Base-by-base conservation (phyloP, 805 yeast species). In the Saccharomycopsis javanensis region DNA sequence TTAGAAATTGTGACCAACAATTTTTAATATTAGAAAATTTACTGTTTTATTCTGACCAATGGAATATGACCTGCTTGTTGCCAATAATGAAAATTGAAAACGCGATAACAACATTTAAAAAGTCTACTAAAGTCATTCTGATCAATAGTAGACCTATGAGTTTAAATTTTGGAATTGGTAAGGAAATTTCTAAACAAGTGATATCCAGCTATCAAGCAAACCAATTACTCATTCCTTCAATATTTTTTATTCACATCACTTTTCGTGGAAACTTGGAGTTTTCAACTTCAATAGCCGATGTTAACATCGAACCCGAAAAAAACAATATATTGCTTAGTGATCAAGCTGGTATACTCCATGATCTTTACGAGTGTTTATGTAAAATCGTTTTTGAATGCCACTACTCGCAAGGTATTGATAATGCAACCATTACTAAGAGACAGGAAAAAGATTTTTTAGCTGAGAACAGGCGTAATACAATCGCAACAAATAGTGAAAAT, bases 251-350 rank as follows among this genome's bases (percentile, higher is more conserved):
- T 1, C 58, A 65, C 23, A n/a, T 75, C 0, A 56, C 68, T 28
- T 57, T 56, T 23, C 33, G 52, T 5, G n/a, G 66, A 62, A 2
- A 30, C 56, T 1, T 51, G 52, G 6, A 55, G 52, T 30, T 27
- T 33, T 20, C 27, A 31, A 15, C 5, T 5, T 15, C 16, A 25
- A 52, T 15, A 15, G 30, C 65, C 2, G 79, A 76, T 66, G 63
- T 75, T 1, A 76, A 75, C 58, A 69, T 76, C 28, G 79, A 76
- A 57, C 79, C 79, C 2, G 72, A 69, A 54, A 76, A 76, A 56
- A 69, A 71, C 35, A 78, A 75, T 62, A 65, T 75, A 3, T 35
- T 76, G 57, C 55, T 76, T 0, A 59, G 57, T 13, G 61, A 65
- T 23, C 62, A 65, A 18, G 65, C 63, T 1, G 15, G 13, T 0